phyloP scores from a whole-genome alignment of 176 grass and related monocot genomes.

The Phragmites australis region DNA sequence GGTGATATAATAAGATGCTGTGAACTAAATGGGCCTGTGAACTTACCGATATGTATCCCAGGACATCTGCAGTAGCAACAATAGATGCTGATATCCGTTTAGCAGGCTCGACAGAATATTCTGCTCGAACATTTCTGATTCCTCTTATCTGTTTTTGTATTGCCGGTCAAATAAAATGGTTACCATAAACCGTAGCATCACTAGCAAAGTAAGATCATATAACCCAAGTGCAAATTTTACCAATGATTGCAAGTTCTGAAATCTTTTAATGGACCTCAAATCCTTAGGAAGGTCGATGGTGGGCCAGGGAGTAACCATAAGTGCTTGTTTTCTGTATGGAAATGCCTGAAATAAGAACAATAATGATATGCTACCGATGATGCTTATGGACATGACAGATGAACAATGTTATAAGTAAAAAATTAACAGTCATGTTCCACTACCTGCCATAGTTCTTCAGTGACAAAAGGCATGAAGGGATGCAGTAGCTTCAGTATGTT shows the following conservation, averaged over 20 bases:
- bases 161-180: slow-evolving; percentile 37
- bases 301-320: slow-evolving; percentile 86
- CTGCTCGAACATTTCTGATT: slow-evolving; percentile 92
- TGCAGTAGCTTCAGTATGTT: slow-evolving; percentile 92
- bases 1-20: slow-evolving; percentile 8
- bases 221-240: slow-evolving; percentile 50
- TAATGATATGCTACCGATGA: slow-evolving; percentile 26
- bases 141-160: slow-evolving; percentile 65
- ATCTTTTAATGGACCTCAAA: slow-evolving; percentile 78
- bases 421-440: slow-evolving; percentile 13
- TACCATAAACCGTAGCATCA: slow-evolving; percentile 16
- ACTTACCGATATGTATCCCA: slow-evolving; percentile 84
- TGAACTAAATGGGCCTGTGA: not conserved
- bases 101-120: slow-evolving; percentile 96
- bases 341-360: slow-evolving; percentile 66
- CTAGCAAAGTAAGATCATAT: not conserved
- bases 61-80: slow-evolving; percentile 78
- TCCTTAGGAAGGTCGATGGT: slow-evolving; percentile 73
- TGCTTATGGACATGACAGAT: not conserved
- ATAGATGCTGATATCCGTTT: slow-evolving; percentile 93
- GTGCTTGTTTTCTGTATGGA: slow-evolving; percentile 76
- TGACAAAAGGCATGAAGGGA: slow-evolving; percentile 98
- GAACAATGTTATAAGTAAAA: not conserved
- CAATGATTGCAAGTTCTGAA: slow-evolving; percentile 95
- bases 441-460: slow-evolving; percentile 99